Conservation (phyloP, 139 green algal species). For the Chlamydomonas schloesseri region DNA sequence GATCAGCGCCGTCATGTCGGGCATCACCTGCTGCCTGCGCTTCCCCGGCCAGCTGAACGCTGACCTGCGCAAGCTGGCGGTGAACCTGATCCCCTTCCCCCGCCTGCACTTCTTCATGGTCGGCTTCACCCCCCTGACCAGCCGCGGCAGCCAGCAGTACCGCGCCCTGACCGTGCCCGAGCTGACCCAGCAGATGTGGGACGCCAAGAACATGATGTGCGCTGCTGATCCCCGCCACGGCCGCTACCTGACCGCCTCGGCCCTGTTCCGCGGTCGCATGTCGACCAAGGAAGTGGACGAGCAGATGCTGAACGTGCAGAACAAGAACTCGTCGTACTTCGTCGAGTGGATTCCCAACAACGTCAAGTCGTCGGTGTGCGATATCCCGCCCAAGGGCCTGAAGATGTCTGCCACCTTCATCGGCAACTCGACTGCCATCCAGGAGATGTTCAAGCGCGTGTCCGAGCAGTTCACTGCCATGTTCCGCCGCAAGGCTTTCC, state of each 20-base stretch:
- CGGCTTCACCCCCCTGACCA: conserved; percentile 97
- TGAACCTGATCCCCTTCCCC: conserved; percentile 99
- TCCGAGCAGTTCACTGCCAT: conserved; percentile 99
- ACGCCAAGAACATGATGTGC: conserved; percentile 99
- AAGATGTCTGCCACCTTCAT: conserved; percentile 99
- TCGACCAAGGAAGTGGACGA: conserved; percentile 99
- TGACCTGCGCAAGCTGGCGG: conserved; percentile 98
- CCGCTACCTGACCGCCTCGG: conserved; percentile 97
- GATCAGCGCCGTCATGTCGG: conserved; percentile 99
- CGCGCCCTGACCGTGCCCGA: conserved; percentile 97
- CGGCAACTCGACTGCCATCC: conserved; percentile 95
- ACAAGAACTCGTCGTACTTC: conserved; percentile 99
- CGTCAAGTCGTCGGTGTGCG: conserved; percentile 96
- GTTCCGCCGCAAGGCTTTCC: conserved; percentile 99
- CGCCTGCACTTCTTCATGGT: conserved; percentile 99
- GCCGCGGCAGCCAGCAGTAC: conserved; percentile 97
- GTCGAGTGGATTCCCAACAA: conserved; percentile 99
- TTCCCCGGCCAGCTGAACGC: conserved; percentile 99
- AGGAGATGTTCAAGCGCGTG: conserved; percentile 96
- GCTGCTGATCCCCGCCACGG: conserved; percentile 97
- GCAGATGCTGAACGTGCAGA: conserved; percentile 99
- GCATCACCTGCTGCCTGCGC: conserved; percentile 99
- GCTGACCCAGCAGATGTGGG: conserved; percentile 99
- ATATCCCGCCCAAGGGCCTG: conserved; percentile 97
- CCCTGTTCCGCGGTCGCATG: conserved; percentile 97